Percentiles rank a stretch among this genome's conserved stretches.
Evolutionary conservation across 768 basidiomycete genomes (phyloP).

Genomic region (Boletus subcaerulescens): DNA sequence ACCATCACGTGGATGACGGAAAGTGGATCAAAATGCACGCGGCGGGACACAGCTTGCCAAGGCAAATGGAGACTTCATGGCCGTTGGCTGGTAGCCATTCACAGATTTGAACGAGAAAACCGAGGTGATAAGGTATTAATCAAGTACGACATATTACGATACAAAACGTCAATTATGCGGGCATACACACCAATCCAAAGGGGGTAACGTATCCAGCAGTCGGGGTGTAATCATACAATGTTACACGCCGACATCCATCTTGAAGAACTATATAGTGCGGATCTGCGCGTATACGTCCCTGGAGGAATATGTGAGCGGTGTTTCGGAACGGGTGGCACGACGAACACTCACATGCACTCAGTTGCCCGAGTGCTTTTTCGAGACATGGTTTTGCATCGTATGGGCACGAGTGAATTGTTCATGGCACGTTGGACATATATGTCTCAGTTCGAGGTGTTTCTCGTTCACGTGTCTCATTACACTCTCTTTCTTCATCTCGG

Average conservation of each 20-base stretch:
- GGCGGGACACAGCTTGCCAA: conserved; percentile 24
- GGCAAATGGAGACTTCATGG: neutral
- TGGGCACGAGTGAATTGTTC: conserved; percentile 28
- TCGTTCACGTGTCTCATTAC: conserved; percentile 27
- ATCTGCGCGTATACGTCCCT: neutral
- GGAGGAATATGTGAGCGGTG: neutral
- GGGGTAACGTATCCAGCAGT: neutral
- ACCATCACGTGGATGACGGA: neutral
- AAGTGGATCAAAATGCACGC: neutral
- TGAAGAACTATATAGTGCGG: neutral
- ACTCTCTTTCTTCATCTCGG: conserved; percentile 28
- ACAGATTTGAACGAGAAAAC: neutral
- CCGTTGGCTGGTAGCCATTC: neutral
- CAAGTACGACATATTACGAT: conserved; percentile 2
- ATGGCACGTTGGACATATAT: conserved; percentile 15
- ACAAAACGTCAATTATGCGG: conserved; percentile 9
- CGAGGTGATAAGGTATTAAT: neutral
- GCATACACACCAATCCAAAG: neutral
- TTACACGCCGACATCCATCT: neutral
- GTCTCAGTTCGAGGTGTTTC: conserved; percentile 19
- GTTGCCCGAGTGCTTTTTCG: conserved; percentile 7
- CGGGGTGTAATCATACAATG: neutral
- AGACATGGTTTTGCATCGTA: conserved; percentile 15
- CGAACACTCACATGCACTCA: neutral
- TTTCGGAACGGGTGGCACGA: neutral